Evolutionary conservation across 768 basidiomycete species (phyloP).

Genomic region (Russula ochroleuca): DNA sequence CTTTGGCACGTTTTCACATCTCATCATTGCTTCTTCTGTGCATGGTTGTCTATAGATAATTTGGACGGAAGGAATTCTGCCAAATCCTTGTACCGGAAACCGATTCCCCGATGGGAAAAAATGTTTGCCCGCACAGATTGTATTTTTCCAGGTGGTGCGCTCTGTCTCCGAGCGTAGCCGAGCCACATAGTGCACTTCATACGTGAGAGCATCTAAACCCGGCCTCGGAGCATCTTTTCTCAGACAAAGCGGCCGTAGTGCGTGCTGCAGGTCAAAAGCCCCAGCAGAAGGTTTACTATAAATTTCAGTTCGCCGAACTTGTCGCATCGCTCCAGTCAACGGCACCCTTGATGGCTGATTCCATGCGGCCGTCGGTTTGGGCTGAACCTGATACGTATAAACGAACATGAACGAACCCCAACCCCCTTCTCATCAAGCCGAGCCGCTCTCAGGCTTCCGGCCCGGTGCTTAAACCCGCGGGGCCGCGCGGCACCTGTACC

Average conservation of each 20-base stretch:
- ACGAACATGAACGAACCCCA: too few species aligned
- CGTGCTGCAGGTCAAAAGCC: slow-evolving; percentile 46
- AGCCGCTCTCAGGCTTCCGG: too few species aligned
- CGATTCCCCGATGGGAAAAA: background rate
- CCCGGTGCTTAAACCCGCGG: too few species aligned
- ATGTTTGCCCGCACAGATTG: background rate
- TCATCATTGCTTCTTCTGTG: background rate
- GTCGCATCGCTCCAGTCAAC: background rate
- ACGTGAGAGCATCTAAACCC: background rate
- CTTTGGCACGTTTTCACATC: background rate
- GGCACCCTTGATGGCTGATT: too few species aligned
- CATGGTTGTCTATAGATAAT: background rate
- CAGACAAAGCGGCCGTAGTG: slow-evolving; percentile 49
- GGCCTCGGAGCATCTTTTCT: slow-evolving; percentile 46
- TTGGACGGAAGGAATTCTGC: background rate
- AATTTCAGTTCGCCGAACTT: background rate
- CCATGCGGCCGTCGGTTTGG: too few species aligned
- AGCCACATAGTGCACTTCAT: too few species aligned
- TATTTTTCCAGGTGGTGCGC: background rate
- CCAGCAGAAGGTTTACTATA: slow-evolving; percentile 46
- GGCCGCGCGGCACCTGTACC: background rate
- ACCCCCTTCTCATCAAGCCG: too few species aligned
- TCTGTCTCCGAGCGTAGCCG: background rate
- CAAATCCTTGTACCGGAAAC: background rate
- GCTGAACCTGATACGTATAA: too few species aligned